Evolutionary conservation across 352 stramenopile genomes (phyloP).

Genomic region (Globisporangium canariense): DNA sequence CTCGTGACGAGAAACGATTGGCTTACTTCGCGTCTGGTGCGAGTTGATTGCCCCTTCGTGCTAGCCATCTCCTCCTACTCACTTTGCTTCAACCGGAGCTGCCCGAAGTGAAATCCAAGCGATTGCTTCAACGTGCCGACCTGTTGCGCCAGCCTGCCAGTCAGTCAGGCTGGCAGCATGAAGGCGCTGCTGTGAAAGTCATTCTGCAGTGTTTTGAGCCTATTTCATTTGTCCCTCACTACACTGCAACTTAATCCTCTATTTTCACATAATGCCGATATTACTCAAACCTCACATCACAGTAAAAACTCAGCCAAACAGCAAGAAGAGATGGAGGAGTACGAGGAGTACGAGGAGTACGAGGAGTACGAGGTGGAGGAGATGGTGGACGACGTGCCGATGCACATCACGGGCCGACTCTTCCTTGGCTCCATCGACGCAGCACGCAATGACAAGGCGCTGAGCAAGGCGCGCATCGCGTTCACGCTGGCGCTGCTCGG

Average conservation of each 20-base stretch:
- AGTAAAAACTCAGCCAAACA: no score
- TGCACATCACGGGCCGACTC: conserved; percentile 39
- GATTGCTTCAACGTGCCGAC: neutral
- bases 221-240: no score
- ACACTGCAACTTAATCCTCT: no score
- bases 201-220: no score
- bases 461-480: conserved; percentile 36
- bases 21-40: no score
- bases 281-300: no score
- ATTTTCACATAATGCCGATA: no score
- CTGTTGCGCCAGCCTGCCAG: neutral
- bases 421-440: conserved; percentile 74
- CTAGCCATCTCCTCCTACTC: no score
- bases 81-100: neutral
- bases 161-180: no score
- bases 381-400: conserved; percentile 50
- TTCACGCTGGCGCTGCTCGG: conserved; percentile 42
- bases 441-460: conserved; percentile 37
- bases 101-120: neutral
- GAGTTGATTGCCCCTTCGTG: no score
- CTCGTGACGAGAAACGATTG: no score
- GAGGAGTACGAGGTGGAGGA: conserved; percentile 59
- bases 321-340: neutral
- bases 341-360: conserved; percentile 15
- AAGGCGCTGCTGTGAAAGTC: no score